phyloP scores from a whole-genome alignment of 768 basidiomycete species.

The Kwoniella bestiolae region DNA sequence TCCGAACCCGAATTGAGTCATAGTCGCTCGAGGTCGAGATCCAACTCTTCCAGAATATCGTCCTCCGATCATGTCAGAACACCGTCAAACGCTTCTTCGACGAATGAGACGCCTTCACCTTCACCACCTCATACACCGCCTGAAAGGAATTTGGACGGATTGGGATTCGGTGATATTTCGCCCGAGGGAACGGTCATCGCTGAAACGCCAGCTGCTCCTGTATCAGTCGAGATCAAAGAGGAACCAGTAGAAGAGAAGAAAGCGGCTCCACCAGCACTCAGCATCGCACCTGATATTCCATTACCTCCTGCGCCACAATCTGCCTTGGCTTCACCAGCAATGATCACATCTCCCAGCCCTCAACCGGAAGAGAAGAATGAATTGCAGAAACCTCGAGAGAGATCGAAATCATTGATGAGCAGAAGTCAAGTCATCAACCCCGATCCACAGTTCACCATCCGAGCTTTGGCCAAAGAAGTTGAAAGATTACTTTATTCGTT shows the following conservation, averaged over 20 bases:
- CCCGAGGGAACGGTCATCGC: neutral
- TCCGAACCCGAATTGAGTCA: neutral
- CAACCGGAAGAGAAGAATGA: slow-evolving; percentile 64
- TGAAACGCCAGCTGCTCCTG: neutral
- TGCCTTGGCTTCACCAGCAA: slow-evolving; percentile 10
- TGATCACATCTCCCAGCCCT: slow-evolving; percentile 56
- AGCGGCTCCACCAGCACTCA: slow-evolving; percentile 25
- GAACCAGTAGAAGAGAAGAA: slow-evolving; percentile 7
- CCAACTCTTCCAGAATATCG: slow-evolving; percentile 22
- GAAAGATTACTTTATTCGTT: slow-evolving; percentile 40
- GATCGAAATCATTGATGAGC: slow-evolving; percentile 75
- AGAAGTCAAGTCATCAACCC: slow-evolving; percentile 25
- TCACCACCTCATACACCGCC: slow-evolving; percentile 47
- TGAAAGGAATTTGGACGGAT: slow-evolving; percentile 23
- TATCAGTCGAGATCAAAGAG: neutral
- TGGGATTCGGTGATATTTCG: slow-evolving; percentile 22
- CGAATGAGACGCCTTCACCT: slow-evolving; percentile 43
- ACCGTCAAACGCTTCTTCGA: slow-evolving; percentile 42
- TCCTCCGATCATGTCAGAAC: slow-evolving; percentile 46
- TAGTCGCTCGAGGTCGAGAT: slow-evolving; percentile 6
- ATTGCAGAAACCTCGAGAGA: slow-evolving; percentile 84
- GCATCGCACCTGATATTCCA: slow-evolving; percentile 38
- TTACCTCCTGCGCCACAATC: slow-evolving; percentile 27
- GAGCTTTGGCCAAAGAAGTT: slow-evolving; percentile 26
- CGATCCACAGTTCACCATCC: slow-evolving; percentile 23